phyloP scores from a whole-genome alignment of 2,329 filamentous ascomycete species.

The Penicillium nordicum region DNA sequence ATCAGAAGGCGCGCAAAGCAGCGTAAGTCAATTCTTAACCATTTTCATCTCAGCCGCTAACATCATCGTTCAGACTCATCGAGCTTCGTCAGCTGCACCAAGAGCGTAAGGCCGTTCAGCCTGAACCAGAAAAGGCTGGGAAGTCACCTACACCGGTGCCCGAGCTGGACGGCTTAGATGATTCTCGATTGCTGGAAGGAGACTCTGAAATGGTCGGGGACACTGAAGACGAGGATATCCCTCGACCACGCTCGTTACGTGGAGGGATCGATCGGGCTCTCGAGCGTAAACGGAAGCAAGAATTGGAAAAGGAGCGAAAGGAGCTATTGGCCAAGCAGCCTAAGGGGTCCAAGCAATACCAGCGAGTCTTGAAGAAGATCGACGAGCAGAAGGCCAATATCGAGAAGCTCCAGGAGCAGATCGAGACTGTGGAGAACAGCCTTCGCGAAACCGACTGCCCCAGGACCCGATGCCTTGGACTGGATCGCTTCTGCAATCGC shows the following conservation, averaged over 20 bases:
- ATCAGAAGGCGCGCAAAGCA: conserved; percentile 71
- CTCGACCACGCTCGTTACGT: conserved; percentile 56
- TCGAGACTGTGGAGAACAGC: conserved; percentile 82
- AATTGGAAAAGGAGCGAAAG: conserved; percentile 66
- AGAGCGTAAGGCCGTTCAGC: conserved; percentile 48
- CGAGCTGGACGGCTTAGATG: conserved; percentile 38
- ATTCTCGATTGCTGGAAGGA: conserved; percentile 54
- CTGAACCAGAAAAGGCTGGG: conserved; percentile 37
- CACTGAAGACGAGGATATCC: conserved; percentile 65
- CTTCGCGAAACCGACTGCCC: conserved; percentile 91
- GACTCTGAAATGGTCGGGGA: conserved; percentile 62
- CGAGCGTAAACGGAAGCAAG: conserved; percentile 74
- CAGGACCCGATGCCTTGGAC: conserved; percentile 81
- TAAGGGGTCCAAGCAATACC: conserved; percentile 83
- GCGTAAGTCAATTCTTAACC: conserved; percentile 44
- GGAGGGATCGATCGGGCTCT: conserved; percentile 65
- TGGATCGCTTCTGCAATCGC: conserved; percentile 95
- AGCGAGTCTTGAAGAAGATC: conserved; percentile 83
- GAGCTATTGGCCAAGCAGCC: conserved; percentile 63
- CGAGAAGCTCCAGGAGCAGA: conserved; percentile 77
- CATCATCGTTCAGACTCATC: conserved; percentile 32
- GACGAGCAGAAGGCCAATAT: conserved; percentile 80
- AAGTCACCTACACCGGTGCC: conserved; percentile 44
- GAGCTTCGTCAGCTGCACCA: conserved; percentile 47
- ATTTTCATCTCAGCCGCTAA: conserved; percentile 12